These are phyloP conservation scores for Carex myosuroides DNA, from an alignment of 176 grass and related monocot genomes.

Conservation along the genomic window DNA sequence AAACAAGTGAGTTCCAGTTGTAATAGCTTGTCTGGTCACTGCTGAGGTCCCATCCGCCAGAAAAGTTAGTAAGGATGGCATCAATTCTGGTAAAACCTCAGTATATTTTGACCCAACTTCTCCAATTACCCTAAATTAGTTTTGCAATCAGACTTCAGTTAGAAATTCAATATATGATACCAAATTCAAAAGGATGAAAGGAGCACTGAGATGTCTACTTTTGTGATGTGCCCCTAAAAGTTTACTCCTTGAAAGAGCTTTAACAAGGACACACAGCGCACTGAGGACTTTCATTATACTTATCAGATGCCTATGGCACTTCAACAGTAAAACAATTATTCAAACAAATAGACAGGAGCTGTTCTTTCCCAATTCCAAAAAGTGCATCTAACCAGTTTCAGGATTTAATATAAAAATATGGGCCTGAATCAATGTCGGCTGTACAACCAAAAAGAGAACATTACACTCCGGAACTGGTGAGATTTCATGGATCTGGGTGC, in stretches of 20 bases:
- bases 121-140: slow-evolving; percentile 61
- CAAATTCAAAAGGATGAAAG: background rate
- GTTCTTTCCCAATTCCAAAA: background rate
- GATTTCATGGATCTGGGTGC: background rate
- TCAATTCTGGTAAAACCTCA: slow-evolving; percentile 45
- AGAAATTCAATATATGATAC: background rate
- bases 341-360: background rate
- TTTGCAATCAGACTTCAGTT: background rate
- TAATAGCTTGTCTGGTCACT: slow-evolving; percentile 71
- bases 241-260: background rate
- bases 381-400: background rate
- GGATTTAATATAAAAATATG: background rate
- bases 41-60: slow-evolving; percentile 65
- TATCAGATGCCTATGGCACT: background rate
- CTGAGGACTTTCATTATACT: background rate
- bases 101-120: slow-evolving; percentile 62
- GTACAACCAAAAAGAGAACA: background rate
- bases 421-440: background rate
- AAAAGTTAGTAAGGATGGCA: slow-evolving; percentile 57
- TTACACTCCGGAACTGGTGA: background rate
- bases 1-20: slow-evolving; percentile 66
- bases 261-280: background rate
- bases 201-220: background rate
- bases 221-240: background rate
- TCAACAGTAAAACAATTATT: background rate